Base-by-base conservation (phyloP, 164 flowering plant species). In the Taxillus chinensis region DNA sequence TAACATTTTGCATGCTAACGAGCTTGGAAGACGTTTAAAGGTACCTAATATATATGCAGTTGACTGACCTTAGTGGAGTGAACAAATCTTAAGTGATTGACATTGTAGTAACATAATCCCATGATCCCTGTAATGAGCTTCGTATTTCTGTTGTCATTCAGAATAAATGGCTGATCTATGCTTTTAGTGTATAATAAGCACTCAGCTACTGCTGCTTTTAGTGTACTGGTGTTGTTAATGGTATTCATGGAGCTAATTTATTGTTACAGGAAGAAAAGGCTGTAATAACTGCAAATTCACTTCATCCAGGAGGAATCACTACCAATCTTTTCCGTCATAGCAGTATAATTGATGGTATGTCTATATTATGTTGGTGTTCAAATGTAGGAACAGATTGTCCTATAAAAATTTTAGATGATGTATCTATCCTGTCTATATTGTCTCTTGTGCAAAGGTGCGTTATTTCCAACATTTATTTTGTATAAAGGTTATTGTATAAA, bases 321-420 rank as follows among this genome's bases (percentile, higher is more conserved):
- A 54, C 57, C 57, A 54, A 54, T 9, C 57, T 54, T 54, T 54
- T 54, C 12, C 57, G 57, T 54, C 57, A 54, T 8, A 54, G 11
- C 39, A 37, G 39, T 8, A 7, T 54, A 5, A 6, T 54, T 54
- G 39, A 54, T 17, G 57, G 57, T 54, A 54, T 12, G 8, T 10
- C 3, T 27, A 17, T 37, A 3, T 0, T 4, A 3, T 14, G n/a
- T 11, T 5, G 3, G 5, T 5, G 37, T 4, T 54, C 4, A 4
- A 7, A 0, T 8, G 3, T 0, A 27, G 10, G 39, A 17, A 15
- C 39, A 27, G 37, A 10, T 54, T 37, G 3, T 54, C 39, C 16
- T n/a, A 49, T 11, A 12, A 49, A 4, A 9, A 1, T 9, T 49
- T 0, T 49, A 11, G 52, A 49, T 9, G 4, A 9, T 49, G 13